Evolutionary conservation across 139 green algal genomes (phyloP).

Genomic region (Coccomyxa sp.): DNA sequence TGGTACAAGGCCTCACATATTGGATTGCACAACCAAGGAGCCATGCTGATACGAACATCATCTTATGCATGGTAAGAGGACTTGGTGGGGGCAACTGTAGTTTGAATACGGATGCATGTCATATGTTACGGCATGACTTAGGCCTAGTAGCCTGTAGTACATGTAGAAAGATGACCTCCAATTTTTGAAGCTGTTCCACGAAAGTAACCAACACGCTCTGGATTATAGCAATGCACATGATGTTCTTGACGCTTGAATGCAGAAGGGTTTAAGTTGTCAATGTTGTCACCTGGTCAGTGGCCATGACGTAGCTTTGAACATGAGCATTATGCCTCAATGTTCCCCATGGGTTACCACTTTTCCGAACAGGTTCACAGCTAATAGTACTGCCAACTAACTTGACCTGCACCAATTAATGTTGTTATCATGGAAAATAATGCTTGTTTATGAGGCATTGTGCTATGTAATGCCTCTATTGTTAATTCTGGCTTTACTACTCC

Average conservation of each 20-base stretch:
- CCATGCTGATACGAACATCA: too few relatives aligned
- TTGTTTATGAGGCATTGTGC: background rate
- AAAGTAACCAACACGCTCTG: too few relatives aligned
- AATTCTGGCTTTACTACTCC: background rate
- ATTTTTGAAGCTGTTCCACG: too few relatives aligned
- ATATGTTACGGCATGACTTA: too few relatives aligned
- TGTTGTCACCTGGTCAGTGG: constrained; percentile 33
- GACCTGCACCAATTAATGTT: constrained; percentile 11
- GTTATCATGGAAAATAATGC: background rate
- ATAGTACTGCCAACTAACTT: constrained; percentile 54
- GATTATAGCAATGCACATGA: too few relatives aligned
- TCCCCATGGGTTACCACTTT: background rate
- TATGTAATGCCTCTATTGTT: background rate
- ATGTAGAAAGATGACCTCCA: too few relatives aligned
- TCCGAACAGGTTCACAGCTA: constrained; percentile 26
- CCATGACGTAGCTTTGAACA: constrained; percentile 44
- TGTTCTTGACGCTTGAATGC: background rate
- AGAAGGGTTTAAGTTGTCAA: background rate
- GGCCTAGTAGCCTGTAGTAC: too few relatives aligned
- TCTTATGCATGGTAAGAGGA: too few relatives aligned
- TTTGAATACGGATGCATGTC: too few relatives aligned
- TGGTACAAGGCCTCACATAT: background rate
- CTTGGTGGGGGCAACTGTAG: too few relatives aligned
- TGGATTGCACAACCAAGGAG: too few relatives aligned
- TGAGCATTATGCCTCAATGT: constrained; percentile 22